Evolutionary conservation across 257 asterid species (phyloP), one percentile per base, ranked within the genome.

Genomic region (Salvia miltiorrhiza): DNA sequence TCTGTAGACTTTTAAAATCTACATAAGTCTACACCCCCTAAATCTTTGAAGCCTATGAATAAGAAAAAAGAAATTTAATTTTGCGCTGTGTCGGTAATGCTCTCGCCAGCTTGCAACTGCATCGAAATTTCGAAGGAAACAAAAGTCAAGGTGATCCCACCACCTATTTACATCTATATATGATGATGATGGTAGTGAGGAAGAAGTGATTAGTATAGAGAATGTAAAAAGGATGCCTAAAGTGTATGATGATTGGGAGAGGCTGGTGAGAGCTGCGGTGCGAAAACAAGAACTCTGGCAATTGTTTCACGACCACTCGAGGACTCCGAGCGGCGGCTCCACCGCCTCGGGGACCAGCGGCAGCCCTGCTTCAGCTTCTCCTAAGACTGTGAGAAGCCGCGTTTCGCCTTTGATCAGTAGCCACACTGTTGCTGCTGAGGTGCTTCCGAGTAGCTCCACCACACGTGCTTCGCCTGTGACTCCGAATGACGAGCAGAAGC

Each of bases 181-280:
- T 30, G n/a, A n/a, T n/a, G n/a, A n/a, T n/a, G n/a, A n/a, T n/a
- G n/a, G n/a, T n/a, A 58, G 11, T 20, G 57, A 50, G 9, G 33
- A 23, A 52, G 7, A 23, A 52, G 2, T 20, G 14, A 9, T 9
- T 16, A 8, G 53, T 47, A 20, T 50, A 14, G 39, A 0, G 5
- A 7, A 28, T 8, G 43, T 37, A 5, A 17, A 4, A 26, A 30
- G 4, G 19, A 70, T 70, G 75, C 49, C 68, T 8, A 68, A 64
- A 69, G 78, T 63, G n/a, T 73, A 78, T 41, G 82, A 63, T 50
- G 69, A 78, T 8, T 78, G 82, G 78, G 82, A 78, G 60, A 74
- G 82, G 62, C 55, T 78, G 47, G 82, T 78, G 13, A 73, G 70
- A 69, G 82, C 82, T 1, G 44, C 76, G 0, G 12, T 77, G 5